Evolutionary conservation across 164 flowering plant species (phyloP).

Genomic region (Paratinospora sagittata): DNA sequence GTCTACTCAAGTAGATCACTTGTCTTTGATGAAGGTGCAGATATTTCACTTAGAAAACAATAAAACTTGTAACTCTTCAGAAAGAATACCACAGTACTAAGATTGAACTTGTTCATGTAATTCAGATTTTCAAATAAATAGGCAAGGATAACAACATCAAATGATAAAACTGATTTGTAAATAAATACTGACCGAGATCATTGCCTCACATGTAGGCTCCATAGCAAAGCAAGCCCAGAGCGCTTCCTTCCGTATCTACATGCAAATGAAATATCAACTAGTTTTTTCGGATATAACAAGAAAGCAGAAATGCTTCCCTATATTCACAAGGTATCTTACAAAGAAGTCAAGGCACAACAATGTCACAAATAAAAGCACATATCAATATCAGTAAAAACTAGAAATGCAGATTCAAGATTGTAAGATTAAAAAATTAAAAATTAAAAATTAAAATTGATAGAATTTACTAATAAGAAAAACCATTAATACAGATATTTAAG

Average conservation of each 20-base stretch:
- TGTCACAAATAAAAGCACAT: neutral
- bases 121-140: neutral
- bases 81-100: neutral
- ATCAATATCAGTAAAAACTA: neutral
- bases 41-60: neutral
- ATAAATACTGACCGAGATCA: constrained; percentile 62
- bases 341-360: neutral
- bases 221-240: constrained; percentile 97
- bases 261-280: constrained; percentile 8
- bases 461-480: no score
- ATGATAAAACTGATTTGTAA: neutral
- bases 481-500: no score
- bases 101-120: neutral
- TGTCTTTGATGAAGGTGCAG: neutral
- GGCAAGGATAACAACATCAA: neutral
- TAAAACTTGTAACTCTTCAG: neutral
- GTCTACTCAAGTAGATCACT: neutral
- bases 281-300: neutral
- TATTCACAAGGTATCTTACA: neutral
- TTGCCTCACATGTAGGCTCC: constrained; percentile 83
- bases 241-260: constrained; percentile 93
- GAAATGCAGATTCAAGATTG: neutral
- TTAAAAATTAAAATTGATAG: no score
- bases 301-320: neutral
- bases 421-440: no score